These are phyloP conservation scores for Nemania abortiva DNA, from an alignment of 2,329 filamentous ascomycete species.

Conservation along the genomic window DNA sequence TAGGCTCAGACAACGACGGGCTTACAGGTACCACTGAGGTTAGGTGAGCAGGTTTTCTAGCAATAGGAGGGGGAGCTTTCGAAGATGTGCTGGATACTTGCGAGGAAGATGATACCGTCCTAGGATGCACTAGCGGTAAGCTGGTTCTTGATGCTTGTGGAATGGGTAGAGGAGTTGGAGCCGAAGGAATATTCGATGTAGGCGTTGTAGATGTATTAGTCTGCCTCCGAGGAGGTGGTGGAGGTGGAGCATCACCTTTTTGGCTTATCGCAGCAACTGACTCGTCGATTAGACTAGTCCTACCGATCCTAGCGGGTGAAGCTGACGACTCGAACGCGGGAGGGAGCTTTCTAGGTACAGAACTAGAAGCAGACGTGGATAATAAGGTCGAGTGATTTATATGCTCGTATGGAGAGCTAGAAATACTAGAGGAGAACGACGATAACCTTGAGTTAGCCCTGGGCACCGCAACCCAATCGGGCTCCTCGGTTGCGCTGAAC, in stretches of 20 bases:
- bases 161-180: conserved; percentile 55
- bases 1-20: conserved; percentile 39
- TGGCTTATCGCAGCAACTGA: conserved; percentile 44
- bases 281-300: conserved; percentile 59
- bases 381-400: conserved; percentile 63
- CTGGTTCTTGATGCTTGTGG: conserved; percentile 36
- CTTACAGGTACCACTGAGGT: conserved; percentile 51
- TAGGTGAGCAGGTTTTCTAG: conserved; percentile 72
- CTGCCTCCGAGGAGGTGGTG: conserved; percentile 55
- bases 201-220: conserved; percentile 41
- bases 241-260: conserved; percentile 56
- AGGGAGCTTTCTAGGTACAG: conserved; percentile 63
- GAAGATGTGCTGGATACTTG: conserved; percentile 46
- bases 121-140: conserved; percentile 34
- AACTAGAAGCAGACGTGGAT: conserved; percentile 60
- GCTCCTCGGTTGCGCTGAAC: conserved; percentile 78
- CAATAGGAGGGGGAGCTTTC: conserved; percentile 60
- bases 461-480: conserved; percentile 83
- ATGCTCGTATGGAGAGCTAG: conserved; percentile 70
- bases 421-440: conserved; percentile 65
- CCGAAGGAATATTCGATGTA: conserved; percentile 37
- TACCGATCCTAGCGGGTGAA: conserved; percentile 61
- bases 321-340: conserved; percentile 62
- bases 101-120: conserved; percentile 42
- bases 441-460: conserved; percentile 66